Percentiles rank a stretch among this genome's conserved stretches.
Conservation (phyloP, 1,139 yeast genomes). For the Blastobotrys malaysiensis region DNA sequence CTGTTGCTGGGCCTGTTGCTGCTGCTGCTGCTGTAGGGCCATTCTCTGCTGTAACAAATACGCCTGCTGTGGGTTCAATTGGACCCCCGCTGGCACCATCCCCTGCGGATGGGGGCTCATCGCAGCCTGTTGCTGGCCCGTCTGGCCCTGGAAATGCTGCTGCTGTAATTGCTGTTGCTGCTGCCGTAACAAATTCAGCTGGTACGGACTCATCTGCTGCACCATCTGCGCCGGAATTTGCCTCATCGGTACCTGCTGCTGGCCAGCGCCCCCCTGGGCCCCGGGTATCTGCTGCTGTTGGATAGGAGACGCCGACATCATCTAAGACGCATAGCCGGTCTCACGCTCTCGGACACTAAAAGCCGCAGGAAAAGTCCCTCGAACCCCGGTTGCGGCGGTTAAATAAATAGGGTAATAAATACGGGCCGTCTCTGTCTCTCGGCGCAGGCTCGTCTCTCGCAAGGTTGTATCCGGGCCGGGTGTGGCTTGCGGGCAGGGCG, state of each 20-base stretch:
- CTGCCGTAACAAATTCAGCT: constrained; percentile 7
- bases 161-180: constrained; percentile 11
- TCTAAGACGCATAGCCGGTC: constrained; percentile 1
- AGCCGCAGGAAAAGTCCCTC: too few species aligned
- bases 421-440: too few species aligned
- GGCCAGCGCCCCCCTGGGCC: constrained; percentile 6
- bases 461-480: too few species aligned
- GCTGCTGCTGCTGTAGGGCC: constrained; percentile 6
- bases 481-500: too few species aligned
- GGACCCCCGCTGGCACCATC: not conserved
- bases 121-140: constrained; percentile 6
- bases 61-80: not conserved
- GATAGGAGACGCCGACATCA: constrained; percentile 24
- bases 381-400: too few species aligned
- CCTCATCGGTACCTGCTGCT: constrained; percentile 1
- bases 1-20: too few species aligned
- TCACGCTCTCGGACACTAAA: not conserved
- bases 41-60: not conserved
- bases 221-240: not conserved
- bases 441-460: too few species aligned
- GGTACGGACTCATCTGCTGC: constrained; percentile 7
- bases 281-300: constrained; percentile 23
- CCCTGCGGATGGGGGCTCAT: not conserved
- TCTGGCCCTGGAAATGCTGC: not conserved
- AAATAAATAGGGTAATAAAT: not conserved